Percentiles rank a stretch among this genome's conserved stretches.
These are phyloP conservation scores for Diplotaxis tenuifolia DNA, from an alignment of 345 rosid genomes.

Conservation along the genomic window DNA sequence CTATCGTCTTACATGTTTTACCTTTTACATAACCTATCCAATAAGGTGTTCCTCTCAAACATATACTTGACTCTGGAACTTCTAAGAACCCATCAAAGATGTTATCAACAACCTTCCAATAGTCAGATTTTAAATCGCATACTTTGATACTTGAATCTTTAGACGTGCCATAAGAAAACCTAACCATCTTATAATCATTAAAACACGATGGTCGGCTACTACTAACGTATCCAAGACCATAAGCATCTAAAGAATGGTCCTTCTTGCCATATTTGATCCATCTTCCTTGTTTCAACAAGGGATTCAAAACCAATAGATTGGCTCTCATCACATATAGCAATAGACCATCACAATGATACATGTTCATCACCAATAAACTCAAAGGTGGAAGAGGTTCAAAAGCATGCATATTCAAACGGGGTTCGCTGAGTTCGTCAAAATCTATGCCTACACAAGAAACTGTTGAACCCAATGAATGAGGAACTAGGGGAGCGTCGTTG, in stretches of 20 bases:
- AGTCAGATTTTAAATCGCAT: neutral
- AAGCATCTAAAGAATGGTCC: neutral
- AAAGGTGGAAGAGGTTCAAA: neutral
- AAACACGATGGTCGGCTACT: neutral
- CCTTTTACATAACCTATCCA: slow-evolving; percentile 8
- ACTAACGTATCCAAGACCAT: slow-evolving; percentile 19
- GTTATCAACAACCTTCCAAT: slow-evolving; percentile 3
- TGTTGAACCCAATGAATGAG: neutral
- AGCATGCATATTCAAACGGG: neutral
- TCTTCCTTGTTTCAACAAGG: slow-evolving; percentile 3
- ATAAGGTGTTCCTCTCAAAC: slow-evolving; percentile 18
- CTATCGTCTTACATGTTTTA: neutral
- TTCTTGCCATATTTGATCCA: neutral
- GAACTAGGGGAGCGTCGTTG: neutral
- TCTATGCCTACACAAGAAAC: neutral
- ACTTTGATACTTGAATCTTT: slow-evolving; percentile 2
- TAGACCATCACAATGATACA: slow-evolving; percentile 13
- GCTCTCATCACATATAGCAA: neutral
- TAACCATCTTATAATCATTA: slow-evolving; percentile 4
- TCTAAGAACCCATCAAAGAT: neutral
- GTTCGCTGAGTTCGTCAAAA: neutral
- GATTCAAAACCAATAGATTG: neutral
- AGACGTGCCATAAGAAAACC: neutral
- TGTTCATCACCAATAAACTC: neutral
- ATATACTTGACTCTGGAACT: neutral